Conservation (phyloP, 371 early-diverging fungal genomes). For the Saksenaea vasiformis region DNA sequence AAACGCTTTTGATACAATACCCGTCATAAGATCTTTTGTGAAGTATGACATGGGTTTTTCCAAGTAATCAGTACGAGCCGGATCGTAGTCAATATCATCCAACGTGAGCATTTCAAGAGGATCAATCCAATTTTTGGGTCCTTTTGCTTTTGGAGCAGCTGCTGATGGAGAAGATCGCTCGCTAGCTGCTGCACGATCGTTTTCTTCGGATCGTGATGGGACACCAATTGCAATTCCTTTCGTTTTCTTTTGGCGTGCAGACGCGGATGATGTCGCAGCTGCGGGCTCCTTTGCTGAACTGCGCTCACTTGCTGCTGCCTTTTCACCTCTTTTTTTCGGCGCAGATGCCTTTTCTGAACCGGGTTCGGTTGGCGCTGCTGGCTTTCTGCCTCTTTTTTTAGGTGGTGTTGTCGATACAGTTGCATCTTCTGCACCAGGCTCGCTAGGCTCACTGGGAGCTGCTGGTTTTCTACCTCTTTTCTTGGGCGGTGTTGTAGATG, state of each 20-base stretch:
- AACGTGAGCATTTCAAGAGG: constrained; percentile 29
- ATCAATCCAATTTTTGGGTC: not conserved
- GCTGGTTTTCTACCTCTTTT: not conserved
- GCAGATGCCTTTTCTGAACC: too few relatives aligned
- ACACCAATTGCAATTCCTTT: not conserved
- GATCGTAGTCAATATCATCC: constrained; percentile 46
- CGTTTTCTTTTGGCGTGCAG: not conserved
- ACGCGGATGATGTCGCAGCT: not conserved
- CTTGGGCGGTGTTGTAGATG: not conserved
- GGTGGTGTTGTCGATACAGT: not conserved
- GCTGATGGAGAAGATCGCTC: not conserved
- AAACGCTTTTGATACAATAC: constrained; percentile 50
- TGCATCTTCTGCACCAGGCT: too few relatives aligned
- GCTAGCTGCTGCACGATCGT: not conserved
- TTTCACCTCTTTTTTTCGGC: not conserved
- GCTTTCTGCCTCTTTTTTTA: not conserved
- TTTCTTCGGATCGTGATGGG: not conserved
- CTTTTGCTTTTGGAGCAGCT: not conserved
- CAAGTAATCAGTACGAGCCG: constrained; percentile 29
- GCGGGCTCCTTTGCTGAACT: too few relatives aligned
- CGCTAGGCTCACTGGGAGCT: not conserved
- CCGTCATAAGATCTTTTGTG: constrained; percentile 45
- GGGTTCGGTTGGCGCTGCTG: not conserved
- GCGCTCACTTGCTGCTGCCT: not conserved
- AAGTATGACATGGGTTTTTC: constrained; percentile 53